Evolutionary conservation across 345 rosid genomes (phyloP), one percentile per base, ranked within the genome.

Genomic region (Lepidium sativum): DNA sequence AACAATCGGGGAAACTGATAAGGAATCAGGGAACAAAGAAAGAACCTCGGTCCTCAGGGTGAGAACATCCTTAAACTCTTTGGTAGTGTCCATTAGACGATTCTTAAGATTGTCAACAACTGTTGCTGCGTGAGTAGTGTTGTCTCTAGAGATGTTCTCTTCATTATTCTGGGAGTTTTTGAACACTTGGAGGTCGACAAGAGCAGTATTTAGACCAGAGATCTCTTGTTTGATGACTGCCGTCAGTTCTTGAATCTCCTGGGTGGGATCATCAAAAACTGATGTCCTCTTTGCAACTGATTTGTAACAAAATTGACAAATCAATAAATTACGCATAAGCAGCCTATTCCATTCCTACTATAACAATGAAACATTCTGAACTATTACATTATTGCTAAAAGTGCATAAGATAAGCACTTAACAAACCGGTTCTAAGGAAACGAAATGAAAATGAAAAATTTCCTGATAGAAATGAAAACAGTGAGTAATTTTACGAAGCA

Each of bases 251-350:
- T 89, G 96, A 75, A 89, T 89, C 84, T 86, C 89, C 79, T 65
- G 61, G 2, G 89, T 81, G 12, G 96, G 96, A 76, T 89, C 91
- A 73, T 89, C 96, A 68, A 89, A 89, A 47, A 89, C 88, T 1
- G 96, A 89, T 29, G 96, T 80, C 60, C 87, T 80, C 85, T 89
- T 89, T 17, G 96, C 96, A 69, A 89, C 92, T 89, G 75, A 31
- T 44, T 29, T 18, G 7, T 58, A 67, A 45, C 63, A 66, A 45
- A 38, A 38, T 4, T 4, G 2, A 18, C 34, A 13, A 37, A 53
- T 66, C 51, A 27, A 25, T 16, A 50, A 38, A 29, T 8, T 13
- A 35, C 15, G 9, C 63, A 23, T 4, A 6, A 51, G 40, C 65
- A 40, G 11, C 60, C 9, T 50, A 54, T 48, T 40, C 32, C 2